Base-by-base conservation (phyloP, 257 asterid species). In the Ilex aquifolium region DNA sequence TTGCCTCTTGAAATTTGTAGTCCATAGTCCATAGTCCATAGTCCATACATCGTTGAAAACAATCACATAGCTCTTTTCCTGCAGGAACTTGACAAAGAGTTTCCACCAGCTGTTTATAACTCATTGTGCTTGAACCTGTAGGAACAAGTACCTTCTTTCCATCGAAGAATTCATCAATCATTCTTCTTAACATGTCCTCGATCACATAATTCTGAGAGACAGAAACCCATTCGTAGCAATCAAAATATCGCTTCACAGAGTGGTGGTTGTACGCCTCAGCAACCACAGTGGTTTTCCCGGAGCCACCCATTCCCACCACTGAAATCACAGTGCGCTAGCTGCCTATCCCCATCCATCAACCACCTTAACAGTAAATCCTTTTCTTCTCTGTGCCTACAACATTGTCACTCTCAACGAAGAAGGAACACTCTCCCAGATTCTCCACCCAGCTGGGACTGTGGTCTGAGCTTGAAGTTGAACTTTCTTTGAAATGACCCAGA, bases 41-140 rank as follows among this genome's bases (percentile, higher is more conserved):
- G 62, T 59, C 68, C 81, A 73, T 29, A 85, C 44, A 63, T 82
- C 85, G 63, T 82, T 87, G 32, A 82, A 71, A 49, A 77, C 88
- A 32, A 81, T 70, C 2, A 83, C 15, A 21, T 71, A 85, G 68
- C 80, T 69, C 63, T 62, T 74, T 9, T 16, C 46, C 7, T 17
- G 13, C 21, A 74, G 60, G 68, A 60, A 74, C 1, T 31, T 49
- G 1, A 9, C n/a, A 13, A 13, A 50, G 21, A 6, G 21, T 11
- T 11, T n/a, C 7, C 16, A 50, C 56, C 15, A 50, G 16, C n/a
- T 50, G 14, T 5, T 13, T 14, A n/a, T 50, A 50, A n/a, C 8
- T 2, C 56, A 50, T 50, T 9, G 8, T 50, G 56, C 56, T n/a
- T 14, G 13, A 50, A 14, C 21, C 21, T 13, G 21, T 4, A 6